Percentiles rank a stretch among this genome's conserved stretches.
These are phyloP conservation scores for Sparassis latifolia DNA, from an alignment of 1,284 basidiomycete genomes.

Conservation along the genomic window DNA sequence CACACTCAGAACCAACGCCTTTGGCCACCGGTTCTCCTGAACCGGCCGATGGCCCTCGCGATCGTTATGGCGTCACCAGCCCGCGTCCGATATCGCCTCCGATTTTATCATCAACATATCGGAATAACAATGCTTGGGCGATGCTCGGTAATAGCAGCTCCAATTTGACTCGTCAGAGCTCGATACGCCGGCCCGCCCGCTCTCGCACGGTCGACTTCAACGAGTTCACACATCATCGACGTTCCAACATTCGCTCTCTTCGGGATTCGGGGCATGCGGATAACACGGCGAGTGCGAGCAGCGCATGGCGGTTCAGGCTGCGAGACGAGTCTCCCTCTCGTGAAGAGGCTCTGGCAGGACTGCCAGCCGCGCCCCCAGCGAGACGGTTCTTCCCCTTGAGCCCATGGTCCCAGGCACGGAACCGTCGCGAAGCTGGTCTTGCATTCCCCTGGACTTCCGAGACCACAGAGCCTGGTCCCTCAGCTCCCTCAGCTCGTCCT, in stretches of 20 bases:
- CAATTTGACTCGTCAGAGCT: slow-evolving; percentile 36
- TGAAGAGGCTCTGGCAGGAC: slow-evolving; percentile 1
- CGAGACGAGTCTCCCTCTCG: slow-evolving; percentile 1
- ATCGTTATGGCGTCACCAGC: slow-evolving; percentile 11
- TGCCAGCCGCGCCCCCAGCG: neutral
- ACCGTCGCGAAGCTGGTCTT: slow-evolving; percentile 1
- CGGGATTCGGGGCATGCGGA: neutral
- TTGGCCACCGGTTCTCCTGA: slow-evolving; percentile 3
- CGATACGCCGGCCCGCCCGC: slow-evolving; percentile 44
- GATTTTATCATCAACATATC: slow-evolving; percentile 4
- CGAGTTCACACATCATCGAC: slow-evolving; percentile 59
- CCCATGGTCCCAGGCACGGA: slow-evolving; percentile 6
- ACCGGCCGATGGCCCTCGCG: slow-evolving; percentile 1
- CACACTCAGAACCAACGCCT: slow-evolving; percentile 2
- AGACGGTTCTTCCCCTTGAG: slow-evolving; percentile 10
- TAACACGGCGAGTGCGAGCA: slow-evolving; percentile 9
- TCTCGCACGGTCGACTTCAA: slow-evolving; percentile 57
- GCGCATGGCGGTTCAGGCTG: slow-evolving; percentile 11
- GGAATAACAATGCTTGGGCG: slow-evolving; percentile 13
- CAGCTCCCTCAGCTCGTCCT: neutral
- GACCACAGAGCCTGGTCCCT: neutral
- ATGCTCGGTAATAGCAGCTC: slow-evolving; percentile 14
- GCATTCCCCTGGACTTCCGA: slow-evolving; percentile 4
- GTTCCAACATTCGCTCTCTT: slow-evolving; percentile 22
- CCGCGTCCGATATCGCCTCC: slow-evolving; percentile 18